Evolutionary conservation across 1,139 yeast genomes (phyloP).

Genomic region (Zygoascus sp.): DNA sequence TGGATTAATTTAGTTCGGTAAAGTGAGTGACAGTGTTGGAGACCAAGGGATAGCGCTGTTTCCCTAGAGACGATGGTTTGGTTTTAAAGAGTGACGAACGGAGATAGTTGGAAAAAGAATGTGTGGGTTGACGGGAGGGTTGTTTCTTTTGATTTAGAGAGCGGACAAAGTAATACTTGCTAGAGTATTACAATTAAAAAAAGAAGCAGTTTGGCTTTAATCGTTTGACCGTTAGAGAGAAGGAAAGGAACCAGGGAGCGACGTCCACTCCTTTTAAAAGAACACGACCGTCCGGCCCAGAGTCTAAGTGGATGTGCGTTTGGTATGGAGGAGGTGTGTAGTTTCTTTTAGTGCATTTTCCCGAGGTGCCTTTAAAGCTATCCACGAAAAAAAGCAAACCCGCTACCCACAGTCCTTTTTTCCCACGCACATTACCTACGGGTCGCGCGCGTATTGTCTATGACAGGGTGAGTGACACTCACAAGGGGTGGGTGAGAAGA

Average conservation of each 20-base stretch:
- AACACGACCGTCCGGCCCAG: background rate
- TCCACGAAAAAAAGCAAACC: background rate
- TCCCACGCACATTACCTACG: too few relatives aligned
- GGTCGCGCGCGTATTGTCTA: constrained; percentile 3
- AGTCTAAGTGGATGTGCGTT: background rate
- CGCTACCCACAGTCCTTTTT: too few relatives aligned
- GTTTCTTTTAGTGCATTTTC: constrained; percentile 5
- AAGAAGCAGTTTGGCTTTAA: too few relatives aligned
- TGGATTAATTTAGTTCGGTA: background rate
- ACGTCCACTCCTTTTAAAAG: constrained; percentile 1
- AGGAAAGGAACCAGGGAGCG: background rate
- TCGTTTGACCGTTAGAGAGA: background rate
- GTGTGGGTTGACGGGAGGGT: background rate
- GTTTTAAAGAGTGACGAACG: background rate
- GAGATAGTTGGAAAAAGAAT: background rate
- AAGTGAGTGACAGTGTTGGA: constrained; percentile 3
- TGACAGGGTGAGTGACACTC: constrained; percentile 3
- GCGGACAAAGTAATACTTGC: too few relatives aligned
- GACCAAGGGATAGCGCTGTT: background rate
- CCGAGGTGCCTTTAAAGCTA: too few relatives aligned
- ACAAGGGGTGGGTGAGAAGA: background rate
- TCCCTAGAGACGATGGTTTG: background rate
- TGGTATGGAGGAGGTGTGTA: constrained; percentile 9
- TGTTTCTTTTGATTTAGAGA: background rate
- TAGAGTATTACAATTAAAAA: too few relatives aligned